Conservation (phyloP, 768 basidiomycete species). For the Suillus luteus region DNA sequence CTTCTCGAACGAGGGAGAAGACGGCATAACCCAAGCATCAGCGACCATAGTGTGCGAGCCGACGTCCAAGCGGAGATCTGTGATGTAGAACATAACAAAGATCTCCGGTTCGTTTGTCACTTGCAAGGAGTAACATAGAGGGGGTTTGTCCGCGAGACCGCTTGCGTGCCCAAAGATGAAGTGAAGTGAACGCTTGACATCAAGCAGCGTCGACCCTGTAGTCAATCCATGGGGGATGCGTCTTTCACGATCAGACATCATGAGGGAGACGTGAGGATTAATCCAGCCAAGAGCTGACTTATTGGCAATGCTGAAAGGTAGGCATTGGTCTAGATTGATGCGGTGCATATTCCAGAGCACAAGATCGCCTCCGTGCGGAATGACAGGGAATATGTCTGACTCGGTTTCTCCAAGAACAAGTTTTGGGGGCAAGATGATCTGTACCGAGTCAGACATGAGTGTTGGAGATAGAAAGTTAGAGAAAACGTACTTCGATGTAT, state of each 20-base stretch:
- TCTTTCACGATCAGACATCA: slow-evolving; percentile 37
- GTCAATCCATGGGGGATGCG: slow-evolving; percentile 16
- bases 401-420: slow-evolving; percentile 18
- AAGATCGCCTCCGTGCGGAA: slow-evolving; percentile 18
- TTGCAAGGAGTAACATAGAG: slow-evolving; percentile 24
- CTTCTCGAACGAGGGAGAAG: slow-evolving; percentile 18
- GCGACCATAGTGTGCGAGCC: slow-evolving; percentile 51
- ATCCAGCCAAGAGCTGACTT: slow-evolving; percentile 32
- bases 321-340: slow-evolving; percentile 38
- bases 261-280: slow-evolving; percentile 30
- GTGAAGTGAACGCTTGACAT: slow-evolving; percentile 37
- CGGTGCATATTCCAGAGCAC: slow-evolving; percentile 41
- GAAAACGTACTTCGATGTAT: slow-evolving; percentile 41
- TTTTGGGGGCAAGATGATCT: slow-evolving; percentile 26
- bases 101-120: slow-evolving; percentile 11
- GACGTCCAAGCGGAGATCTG: slow-evolving; percentile 48
- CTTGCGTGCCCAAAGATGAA: slow-evolving; percentile 27
- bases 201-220: slow-evolving; percentile 22
- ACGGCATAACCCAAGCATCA: slow-evolving; percentile 50
- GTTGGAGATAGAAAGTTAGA: neutral
- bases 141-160: slow-evolving; percentile 25
- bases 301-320: slow-evolving; percentile 30
- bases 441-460: neutral
- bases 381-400: slow-evolving; percentile 32
- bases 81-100: slow-evolving; percentile 50